Evolutionary conservation across 2,329 filamentous ascomycete genomes (phyloP).

Genomic region (Apiospora malaysiana): DNA sequence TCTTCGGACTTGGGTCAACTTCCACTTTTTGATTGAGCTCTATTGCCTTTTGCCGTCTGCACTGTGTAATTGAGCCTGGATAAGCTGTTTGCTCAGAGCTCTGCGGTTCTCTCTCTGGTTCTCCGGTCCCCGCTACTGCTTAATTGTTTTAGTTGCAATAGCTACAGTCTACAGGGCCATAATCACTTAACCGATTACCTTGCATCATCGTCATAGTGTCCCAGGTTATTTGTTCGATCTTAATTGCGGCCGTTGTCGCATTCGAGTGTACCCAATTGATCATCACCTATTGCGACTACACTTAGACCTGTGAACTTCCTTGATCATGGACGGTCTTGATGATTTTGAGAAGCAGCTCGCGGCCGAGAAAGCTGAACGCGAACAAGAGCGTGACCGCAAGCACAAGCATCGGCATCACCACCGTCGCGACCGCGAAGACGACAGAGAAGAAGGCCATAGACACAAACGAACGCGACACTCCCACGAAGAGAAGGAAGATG

Average conservation of each 20-base stretch:
- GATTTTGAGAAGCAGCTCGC: constrained; percentile 83
- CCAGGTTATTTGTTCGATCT: background rate
- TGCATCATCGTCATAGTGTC: background rate
- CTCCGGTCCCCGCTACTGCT: background rate
- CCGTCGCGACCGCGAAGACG: constrained; percentile 52
- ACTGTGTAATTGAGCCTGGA: background rate
- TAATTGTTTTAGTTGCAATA: background rate
- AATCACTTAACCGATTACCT: background rate
- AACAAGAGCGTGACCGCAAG: constrained; percentile 53
- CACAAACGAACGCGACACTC: constrained; percentile 41
- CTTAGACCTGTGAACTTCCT: constrained; percentile 4
- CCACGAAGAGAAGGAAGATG: constrained; percentile 49
- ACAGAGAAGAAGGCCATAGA: constrained; percentile 42
- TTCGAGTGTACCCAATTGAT: background rate
- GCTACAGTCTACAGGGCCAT: background rate
- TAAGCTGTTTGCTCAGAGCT: background rate
- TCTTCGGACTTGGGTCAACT: too few relatives aligned
- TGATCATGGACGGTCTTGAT: constrained; percentile 58
- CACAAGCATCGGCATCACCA: constrained; percentile 51
- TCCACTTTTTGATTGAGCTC: too few relatives aligned
- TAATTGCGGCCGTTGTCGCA: background rate
- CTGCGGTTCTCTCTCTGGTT: too few relatives aligned
- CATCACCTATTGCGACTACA: background rate
- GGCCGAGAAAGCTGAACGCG: constrained; percentile 63
- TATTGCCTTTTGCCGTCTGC: background rate